Percentiles rank a stretch among this genome's conserved stretches.
Conservation (phyloP, 345 rosid species). For the Brassica nigra region DNA sequence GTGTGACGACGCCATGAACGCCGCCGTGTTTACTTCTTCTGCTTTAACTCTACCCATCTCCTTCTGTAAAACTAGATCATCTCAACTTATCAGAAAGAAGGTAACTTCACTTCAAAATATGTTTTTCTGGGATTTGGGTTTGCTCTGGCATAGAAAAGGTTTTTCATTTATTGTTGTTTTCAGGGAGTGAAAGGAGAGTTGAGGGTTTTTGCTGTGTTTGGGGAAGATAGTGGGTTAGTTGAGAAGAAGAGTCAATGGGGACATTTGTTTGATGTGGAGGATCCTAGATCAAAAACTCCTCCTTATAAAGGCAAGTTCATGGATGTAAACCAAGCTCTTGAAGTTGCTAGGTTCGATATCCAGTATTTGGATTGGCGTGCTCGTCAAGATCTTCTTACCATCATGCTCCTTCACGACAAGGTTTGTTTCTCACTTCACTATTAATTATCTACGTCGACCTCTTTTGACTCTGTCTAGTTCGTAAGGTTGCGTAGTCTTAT, state of each 20-base stretch:
- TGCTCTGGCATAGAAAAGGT: neutral
- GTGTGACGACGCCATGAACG: slow-evolving; percentile 62
- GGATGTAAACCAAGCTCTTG: slow-evolving; percentile 91
- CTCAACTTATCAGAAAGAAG: slow-evolving; percentile 57
- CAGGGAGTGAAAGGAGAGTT: slow-evolving; percentile 71
- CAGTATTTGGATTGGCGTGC: slow-evolving; percentile 97
- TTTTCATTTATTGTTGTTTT: slow-evolving; percentile 21
- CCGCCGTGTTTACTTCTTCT: slow-evolving; percentile 69
- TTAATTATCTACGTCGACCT: neutral
- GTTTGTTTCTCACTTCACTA: slow-evolving; percentile 39
- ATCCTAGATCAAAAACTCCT: slow-evolving; percentile 89
- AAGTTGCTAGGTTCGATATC: slow-evolving; percentile 90
- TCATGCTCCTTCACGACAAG: slow-evolving; percentile 96
- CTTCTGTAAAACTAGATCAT: slow-evolving; percentile 49
- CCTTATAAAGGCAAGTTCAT: slow-evolving; percentile 78
- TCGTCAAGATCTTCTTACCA: slow-evolving; percentile 90
- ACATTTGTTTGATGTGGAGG: slow-evolving; percentile 82
- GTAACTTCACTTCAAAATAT: slow-evolving; percentile 19
- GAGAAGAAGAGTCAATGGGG: slow-evolving; percentile 85
- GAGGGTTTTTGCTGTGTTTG: slow-evolving; percentile 75
- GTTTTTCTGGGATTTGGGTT: neutral
- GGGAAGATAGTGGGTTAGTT: slow-evolving; percentile 63
- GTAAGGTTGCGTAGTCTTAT: too few relatives aligned
- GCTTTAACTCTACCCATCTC: slow-evolving; percentile 76
- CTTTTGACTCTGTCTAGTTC: neutral